Evolutionary conservation across 2,329 filamentous ascomycete species (phyloP).

Genomic region (Beauveria bassiana): DNA sequence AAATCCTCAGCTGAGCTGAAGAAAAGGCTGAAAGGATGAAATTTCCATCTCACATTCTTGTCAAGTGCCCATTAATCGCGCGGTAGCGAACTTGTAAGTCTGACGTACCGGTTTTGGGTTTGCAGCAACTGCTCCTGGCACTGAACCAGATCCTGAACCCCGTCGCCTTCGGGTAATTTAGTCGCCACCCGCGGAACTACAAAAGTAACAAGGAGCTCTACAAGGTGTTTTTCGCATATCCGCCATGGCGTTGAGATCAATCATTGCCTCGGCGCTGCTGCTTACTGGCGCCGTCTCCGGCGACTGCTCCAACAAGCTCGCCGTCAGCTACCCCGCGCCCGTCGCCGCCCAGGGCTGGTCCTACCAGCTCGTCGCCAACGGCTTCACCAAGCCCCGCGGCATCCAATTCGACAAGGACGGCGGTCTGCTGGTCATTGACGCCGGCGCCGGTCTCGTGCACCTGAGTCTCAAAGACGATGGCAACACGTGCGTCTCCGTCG

Average conservation of each 20-base stretch:
- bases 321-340: slow-evolving; percentile 28
- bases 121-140: no score
- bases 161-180: no score
- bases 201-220: no score
- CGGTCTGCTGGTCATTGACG: slow-evolving; percentile 38
- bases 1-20: background rate
- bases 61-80: no score
- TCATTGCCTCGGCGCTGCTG: slow-evolving; percentile 4
- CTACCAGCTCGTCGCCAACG: slow-evolving; percentile 34
- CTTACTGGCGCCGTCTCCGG: slow-evolving; percentile 3
- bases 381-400: slow-evolving; percentile 34
- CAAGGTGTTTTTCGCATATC: no score
- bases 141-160: no score
- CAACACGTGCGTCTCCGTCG: slow-evolving; percentile 33
- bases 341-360: slow-evolving; percentile 35
- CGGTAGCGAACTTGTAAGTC: no score
- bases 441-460: slow-evolving; percentile 33
- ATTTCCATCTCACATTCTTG: no score
- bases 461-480: slow-evolving; percentile 34
- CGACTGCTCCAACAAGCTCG: slow-evolving; percentile 28
- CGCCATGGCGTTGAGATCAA: background rate
- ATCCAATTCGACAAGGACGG: slow-evolving; percentile 39
- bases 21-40: no score
- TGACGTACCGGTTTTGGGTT: no score
- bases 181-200: no score